Evolutionary conservation across 2,329 filamentous ascomycete species (phyloP), one percentile per base, ranked within the genome.

Genomic region (Myriosclerotinia curreyana): DNA sequence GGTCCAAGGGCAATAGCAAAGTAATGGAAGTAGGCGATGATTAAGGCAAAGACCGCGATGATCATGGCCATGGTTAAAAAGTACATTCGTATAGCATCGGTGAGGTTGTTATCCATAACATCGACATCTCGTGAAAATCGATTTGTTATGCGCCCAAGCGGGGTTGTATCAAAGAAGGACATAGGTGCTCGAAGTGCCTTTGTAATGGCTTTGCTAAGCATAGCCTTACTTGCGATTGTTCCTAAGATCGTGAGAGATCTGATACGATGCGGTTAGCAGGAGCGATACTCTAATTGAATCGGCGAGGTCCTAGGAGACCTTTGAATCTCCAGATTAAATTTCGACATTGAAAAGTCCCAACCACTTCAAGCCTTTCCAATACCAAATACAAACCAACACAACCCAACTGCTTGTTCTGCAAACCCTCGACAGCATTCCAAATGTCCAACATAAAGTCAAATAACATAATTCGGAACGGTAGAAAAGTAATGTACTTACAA

Each of bases 161-260:
- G 95, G 0, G 95, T 98, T 0, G 95, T 98, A 72, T 99, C 95
- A 78, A 98, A 98, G 79, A 98, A 98, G 5, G 90, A 89, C 92
- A 88, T 87, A n/a, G 86, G 86, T 3, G 86, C 86, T 34, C 86
- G 81, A n/a, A 88, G 78, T 0, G 95, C 91, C 20, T 90, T 83
- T 11, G 82, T 86, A 71, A 98, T 90, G 8, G 95, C 94, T 44
- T 86, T 81, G 38, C 89, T 85, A 59, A 98, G 83, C 85, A 98
- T 92, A 48, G 82, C 82, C 75, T 90, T 94, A 73, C 91, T 95
- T 6, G 93, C 85, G 25, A 83, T 86, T 1, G 95, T 97, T 53
- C 93, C 91, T 62, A 89, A 85, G 0, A 92, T 82, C 0, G 92
- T 91, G 31, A 98, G 81, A 7, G 85, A 76, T 20, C 55, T 59